These are phyloP conservation scores for Boletellus emodensis DNA, from an alignment of 768 basidiomycete genomes.

Conservation along the genomic window DNA sequence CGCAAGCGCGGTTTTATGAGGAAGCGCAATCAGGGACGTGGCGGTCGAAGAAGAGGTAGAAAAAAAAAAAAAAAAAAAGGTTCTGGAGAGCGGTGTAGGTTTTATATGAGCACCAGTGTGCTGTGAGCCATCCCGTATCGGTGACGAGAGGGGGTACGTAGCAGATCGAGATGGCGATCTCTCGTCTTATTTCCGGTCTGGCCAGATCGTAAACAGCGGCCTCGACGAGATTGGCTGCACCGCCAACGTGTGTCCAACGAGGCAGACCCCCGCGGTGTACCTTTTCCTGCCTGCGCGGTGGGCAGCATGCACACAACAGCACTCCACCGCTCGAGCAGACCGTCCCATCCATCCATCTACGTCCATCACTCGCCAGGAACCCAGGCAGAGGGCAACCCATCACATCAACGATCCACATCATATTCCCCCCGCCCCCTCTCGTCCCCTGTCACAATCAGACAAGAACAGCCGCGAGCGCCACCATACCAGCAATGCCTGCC, in stretches of 20 bases:
- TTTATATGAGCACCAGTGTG: slow-evolving; percentile 19
- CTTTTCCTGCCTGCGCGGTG: no score
- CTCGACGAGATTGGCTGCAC: slow-evolving; percentile 27
- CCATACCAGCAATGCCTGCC: neutral
- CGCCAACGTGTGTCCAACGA: slow-evolving; percentile 29
- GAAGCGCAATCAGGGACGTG: no score
- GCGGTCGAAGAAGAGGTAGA: neutral
- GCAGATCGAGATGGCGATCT: slow-evolving; percentile 23
- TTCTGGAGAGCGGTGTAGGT: slow-evolving; percentile 2
- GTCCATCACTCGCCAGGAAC: slow-evolving; percentile 6
- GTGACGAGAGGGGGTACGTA: slow-evolving; percentile 21
- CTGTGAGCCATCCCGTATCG: slow-evolving; percentile 23
- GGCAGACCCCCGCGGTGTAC: slow-evolving; percentile 8
- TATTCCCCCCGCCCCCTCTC: neutral
- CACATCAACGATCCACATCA: no score
- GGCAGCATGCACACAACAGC: no score
- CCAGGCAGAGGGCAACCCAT: no score
- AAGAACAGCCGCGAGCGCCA: neutral
- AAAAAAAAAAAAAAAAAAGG: slow-evolving; percentile 7
- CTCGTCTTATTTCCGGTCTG: slow-evolving; percentile 29
- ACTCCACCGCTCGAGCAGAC: no score
- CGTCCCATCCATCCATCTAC: slow-evolving; percentile 4
- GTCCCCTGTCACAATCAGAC: neutral
- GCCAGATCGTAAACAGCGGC: slow-evolving; percentile 14
- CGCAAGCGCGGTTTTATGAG: neutral